Conservation (phyloP, 116 monocot species). For the Thalassia testudinum region DNA sequence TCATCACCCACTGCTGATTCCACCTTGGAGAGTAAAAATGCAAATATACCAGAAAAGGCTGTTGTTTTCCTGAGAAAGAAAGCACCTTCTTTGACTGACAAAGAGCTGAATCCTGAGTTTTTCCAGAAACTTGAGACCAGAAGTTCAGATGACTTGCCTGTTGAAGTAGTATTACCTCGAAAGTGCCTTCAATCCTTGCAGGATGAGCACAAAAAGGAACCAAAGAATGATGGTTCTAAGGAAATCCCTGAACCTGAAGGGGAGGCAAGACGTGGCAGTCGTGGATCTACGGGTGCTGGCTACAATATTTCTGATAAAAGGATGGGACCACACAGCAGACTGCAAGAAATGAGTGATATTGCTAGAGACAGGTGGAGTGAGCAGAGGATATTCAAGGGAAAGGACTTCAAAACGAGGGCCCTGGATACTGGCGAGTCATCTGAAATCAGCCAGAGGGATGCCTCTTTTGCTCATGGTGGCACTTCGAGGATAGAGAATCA, state of each 20-base stretch:
- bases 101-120: conserved; percentile 80
- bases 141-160: conserved; percentile 49
- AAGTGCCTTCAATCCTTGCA: conserved; percentile 31
- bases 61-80: conserved; percentile 52
- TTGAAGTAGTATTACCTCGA: conserved; percentile 83
- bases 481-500: conserved; percentile 25
- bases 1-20: conserved; percentile 31
- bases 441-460: conserved; percentile 35
- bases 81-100: conserved; percentile 53
- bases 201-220: conserved; percentile 17
- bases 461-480: conserved; percentile 14
- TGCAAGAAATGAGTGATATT: conserved; percentile 28
- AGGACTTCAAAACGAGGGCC: conserved; percentile 33
- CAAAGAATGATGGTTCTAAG: conserved; percentile 18
- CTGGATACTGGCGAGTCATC: conserved; percentile 36
- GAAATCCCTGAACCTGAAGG: conserved; percentile 10
- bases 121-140: conserved; percentile 87
- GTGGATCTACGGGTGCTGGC: conserved; percentile 2
- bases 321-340: conserved; percentile 11
- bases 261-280: conserved; percentile 4
- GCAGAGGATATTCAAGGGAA: conserved; percentile 27
- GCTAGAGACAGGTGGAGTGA: conserved; percentile 37
- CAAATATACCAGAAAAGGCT: conserved; percentile 46
- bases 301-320: conserved; percentile 27
- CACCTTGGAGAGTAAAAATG: conserved; percentile 20